phyloP scores from a whole-genome alignment of 108 stramenopile genomes.

The Cyclotella atomus region DNA sequence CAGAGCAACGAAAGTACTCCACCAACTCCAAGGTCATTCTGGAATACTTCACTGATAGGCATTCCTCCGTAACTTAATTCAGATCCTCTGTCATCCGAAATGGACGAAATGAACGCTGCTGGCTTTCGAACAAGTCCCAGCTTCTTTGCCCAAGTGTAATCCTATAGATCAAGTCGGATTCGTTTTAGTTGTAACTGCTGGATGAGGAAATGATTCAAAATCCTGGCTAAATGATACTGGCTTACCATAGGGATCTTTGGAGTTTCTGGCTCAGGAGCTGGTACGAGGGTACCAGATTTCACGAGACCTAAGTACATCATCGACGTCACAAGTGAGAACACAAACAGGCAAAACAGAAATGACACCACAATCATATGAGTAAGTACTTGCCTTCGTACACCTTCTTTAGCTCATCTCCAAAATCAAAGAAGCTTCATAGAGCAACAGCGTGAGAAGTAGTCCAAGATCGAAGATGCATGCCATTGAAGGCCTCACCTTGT shows the following conservation, averaged over 20 bases:
- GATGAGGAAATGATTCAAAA: background rate
- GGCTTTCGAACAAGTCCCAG: conserved; percentile 92
- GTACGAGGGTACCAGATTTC: conserved; percentile 47
- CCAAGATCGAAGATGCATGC: background rate
- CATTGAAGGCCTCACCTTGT: conserved; percentile 1
- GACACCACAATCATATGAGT: too few relatives aligned
- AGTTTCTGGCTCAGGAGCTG: conserved; percentile 62
- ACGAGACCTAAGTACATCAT: conserved; percentile 55
- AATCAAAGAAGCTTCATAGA: conserved; percentile 74
- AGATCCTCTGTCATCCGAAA: conserved; percentile 92
- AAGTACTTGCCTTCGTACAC: conserved; percentile 43
- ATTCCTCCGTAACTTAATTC: conserved; percentile 89
- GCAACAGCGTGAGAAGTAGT: background rate
- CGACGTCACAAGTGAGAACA: too few relatives aligned
- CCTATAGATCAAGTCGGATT: conserved; percentile 31
- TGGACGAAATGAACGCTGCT: conserved; percentile 91
- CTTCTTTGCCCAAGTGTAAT: conserved; percentile 91
- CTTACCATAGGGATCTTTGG: conserved; percentile 82
- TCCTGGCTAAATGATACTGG: background rate
- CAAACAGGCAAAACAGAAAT: too few relatives aligned
- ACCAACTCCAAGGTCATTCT: conserved; percentile 85
- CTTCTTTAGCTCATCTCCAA: conserved; percentile 71
- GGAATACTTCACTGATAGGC: conserved; percentile 87
- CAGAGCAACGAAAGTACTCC: conserved; percentile 85
- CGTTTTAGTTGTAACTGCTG: too few relatives aligned